Percentiles rank a stretch among this genome's conserved stretches.
Evolutionary conservation across 805 yeast species (phyloP).

Genomic region (Tanozyma kutaoensis): DNA sequence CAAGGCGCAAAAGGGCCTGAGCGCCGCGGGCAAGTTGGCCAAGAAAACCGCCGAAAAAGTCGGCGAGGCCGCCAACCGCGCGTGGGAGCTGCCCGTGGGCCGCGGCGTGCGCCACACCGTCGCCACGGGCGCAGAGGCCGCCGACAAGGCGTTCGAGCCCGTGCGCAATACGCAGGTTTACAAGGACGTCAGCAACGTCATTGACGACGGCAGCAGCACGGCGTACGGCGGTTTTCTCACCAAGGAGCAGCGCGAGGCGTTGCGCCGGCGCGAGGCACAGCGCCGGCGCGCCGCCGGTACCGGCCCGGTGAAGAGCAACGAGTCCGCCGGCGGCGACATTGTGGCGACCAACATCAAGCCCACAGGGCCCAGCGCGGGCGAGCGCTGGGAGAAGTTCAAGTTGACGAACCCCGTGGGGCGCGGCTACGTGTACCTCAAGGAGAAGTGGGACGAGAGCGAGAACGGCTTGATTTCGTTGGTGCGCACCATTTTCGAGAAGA

Average conservation of each 20-base stretch:
- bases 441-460: conserved; percentile 85
- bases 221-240: conserved; percentile 87
- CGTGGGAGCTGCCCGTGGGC: conserved; percentile 95
- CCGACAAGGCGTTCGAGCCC: conserved; percentile 88
- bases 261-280: conserved; percentile 42
- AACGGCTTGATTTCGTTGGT: conserved; percentile 76
- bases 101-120: conserved; percentile 80
- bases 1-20: conserved; percentile 58
- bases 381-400: conserved; percentile 53
- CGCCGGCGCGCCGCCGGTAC: conserved; percentile 45
- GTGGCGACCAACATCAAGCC: conserved; percentile 74
- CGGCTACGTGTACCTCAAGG: conserved; percentile 42
- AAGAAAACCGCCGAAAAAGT: conserved; percentile 88
- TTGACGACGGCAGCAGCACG: conserved; percentile 83
- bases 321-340: conserved; percentile 70
- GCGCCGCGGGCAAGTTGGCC: conserved; percentile 62
- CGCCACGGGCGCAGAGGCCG: conserved; percentile 66
- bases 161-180: conserved; percentile 83
- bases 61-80: conserved; percentile 77
- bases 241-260: conserved; percentile 64
- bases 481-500: conserved; percentile 66
- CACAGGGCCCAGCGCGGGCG: conserved; percentile 52
- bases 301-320: conserved; percentile 62
- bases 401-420: conserved; percentile 62
- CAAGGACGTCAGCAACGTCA: conserved; percentile 76